Base-by-base conservation (phyloP, 345 rosid species). In the Luvunga scandens region DNA sequence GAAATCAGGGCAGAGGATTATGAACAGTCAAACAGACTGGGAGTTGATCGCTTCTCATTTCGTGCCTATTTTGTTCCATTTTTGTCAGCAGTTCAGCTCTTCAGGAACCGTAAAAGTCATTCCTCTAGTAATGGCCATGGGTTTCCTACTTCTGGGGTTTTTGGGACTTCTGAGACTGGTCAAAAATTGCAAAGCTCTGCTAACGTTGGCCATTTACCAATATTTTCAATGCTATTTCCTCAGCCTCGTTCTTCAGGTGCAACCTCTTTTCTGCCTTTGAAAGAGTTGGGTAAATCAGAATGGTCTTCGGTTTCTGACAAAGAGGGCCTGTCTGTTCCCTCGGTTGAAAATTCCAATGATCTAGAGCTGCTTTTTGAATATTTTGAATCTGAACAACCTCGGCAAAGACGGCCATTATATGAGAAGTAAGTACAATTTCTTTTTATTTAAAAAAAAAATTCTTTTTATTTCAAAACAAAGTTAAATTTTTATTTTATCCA, bases 11-110 rank as follows among this genome's bases (percentile, higher is more conserved):
- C 83, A 22, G 88, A 86, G 75, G 90, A 89, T 72, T 75, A 64
- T 78, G 76, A 60, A 61, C 84, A 83, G 71, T 60, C 85, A 39
- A 87, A 78, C 78, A 78, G 87, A 62, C 42, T 80, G 53, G 89
- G 92, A 31, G 75, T 82, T 56, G 89, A 89, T 79, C 81, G 69
- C 53, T 83, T 83, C 78, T 75, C 81, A 1, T 89, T 87, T 38
- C 75, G 81, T 68, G 92, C 90, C 76, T 87, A 87, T 76, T 89
- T 87, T 85, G 90, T 89, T 62, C 92, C 92, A 19, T 86, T 78
- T 71, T 77, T 89, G 81, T 89, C 90, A 61, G 89, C 90, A 31
- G 80, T 89, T 84, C 92, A 89, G 81, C 85, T 89, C 71, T 86
- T 87, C 78, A 80, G 71, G 72, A 75, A 67, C 66, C 18, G 55